phyloP scores from a whole-genome alignment of 2,329 filamentous ascomycete species.

The Ceratocystis albifundus region DNA sequence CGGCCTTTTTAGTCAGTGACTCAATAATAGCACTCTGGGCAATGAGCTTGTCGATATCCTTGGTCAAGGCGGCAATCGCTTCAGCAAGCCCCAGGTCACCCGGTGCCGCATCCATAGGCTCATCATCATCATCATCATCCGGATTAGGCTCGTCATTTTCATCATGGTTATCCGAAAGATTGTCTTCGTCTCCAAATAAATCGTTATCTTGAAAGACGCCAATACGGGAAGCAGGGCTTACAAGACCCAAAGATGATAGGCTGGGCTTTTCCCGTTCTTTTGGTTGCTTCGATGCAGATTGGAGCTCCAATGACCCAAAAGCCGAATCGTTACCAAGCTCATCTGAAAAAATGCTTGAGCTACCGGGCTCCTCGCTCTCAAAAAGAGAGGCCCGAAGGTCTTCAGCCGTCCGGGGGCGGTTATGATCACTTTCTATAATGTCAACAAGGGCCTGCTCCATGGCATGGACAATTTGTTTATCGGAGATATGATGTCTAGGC shows the following conservation, averaged over 20 bases:
- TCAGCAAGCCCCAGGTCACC: slow-evolving; percentile 89
- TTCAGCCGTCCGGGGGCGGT: slow-evolving; percentile 48
- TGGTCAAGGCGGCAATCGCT: slow-evolving; percentile 76
- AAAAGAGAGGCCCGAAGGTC: slow-evolving; percentile 58
- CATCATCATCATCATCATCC: slow-evolving; percentile 65
- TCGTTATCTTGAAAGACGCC: slow-evolving; percentile 92
- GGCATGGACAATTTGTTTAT: slow-evolving; percentile 74
- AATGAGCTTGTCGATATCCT: slow-evolving; percentile 77
- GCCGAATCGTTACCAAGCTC: slow-evolving; percentile 38
- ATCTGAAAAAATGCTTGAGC: slow-evolving; percentile 18
- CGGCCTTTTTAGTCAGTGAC: slow-evolving; percentile 83
- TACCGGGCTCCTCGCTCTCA: slow-evolving; percentile 36
- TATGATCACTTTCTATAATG: slow-evolving; percentile 66
- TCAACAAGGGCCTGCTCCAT: slow-evolving; percentile 87
- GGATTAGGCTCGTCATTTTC: slow-evolving; percentile 50
- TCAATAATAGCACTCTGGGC: slow-evolving; percentile 87
- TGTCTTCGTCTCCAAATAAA: slow-evolving; percentile 80
- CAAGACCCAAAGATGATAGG: slow-evolving; percentile 78
- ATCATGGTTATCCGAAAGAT: slow-evolving; percentile 72
- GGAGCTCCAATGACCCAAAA: slow-evolving; percentile 48
- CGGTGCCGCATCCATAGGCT: slow-evolving; percentile 86
- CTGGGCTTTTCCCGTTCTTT: slow-evolving; percentile 61
- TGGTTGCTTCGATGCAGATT: slow-evolving; percentile 21
- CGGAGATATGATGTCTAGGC: slow-evolving; percentile 42
- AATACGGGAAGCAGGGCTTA: slow-evolving; percentile 74